These are phyloP conservation scores for Choanephora cucurbitarum DNA, from an alignment of 371 early-diverging fungal species.

Conservation along the genomic window DNA sequence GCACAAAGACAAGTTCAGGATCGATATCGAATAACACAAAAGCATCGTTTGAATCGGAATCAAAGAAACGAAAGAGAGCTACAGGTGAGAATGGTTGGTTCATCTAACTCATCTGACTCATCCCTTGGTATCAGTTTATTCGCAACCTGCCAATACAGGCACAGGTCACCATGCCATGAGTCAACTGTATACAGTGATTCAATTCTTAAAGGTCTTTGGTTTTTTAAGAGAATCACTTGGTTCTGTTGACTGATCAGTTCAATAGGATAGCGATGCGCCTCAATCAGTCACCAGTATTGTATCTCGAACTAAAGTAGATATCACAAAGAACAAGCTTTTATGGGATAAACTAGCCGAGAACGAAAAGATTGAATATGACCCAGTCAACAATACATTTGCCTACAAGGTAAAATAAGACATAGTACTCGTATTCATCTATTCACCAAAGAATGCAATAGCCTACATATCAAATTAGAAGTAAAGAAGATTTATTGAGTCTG, in stretches of 20 bases:
- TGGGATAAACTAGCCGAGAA: slow-evolving; percentile 63
- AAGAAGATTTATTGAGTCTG: slow-evolving; percentile 71
- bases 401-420: slow-evolving; percentile 73
- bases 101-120: not conserved
- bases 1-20: slow-evolving; percentile 10
- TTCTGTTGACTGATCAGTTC: slow-evolving; percentile 5
- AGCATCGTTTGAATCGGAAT: slow-evolving; percentile 37
- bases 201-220: slow-evolving; percentile 59
- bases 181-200: slow-evolving; percentile 60
- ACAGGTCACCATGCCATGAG: slow-evolving; percentile 65
- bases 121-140: slow-evolving; percentile 36
- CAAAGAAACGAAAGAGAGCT: slow-evolving; percentile 36
- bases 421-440: too few relatives aligned
- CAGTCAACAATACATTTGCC: slow-evolving; percentile 59
- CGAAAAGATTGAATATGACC: slow-evolving; percentile 68
- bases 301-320: slow-evolving; percentile 60
- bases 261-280: slow-evolving; percentile 61
- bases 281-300: slow-evolving; percentile 68
- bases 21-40: slow-evolving; percentile 44
- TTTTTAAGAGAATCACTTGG: not conserved
- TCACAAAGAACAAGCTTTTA: slow-evolving; percentile 55
- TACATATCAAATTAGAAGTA: slow-evolving; percentile 72
- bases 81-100: slow-evolving; percentile 24
- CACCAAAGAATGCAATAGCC: too few relatives aligned
- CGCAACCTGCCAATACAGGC: slow-evolving; percentile 62